Evolutionary conservation across 108 stramenopile species (phyloP), one percentile per base, ranked within the genome.

Genomic region (Heterococcus sp.): DNA sequence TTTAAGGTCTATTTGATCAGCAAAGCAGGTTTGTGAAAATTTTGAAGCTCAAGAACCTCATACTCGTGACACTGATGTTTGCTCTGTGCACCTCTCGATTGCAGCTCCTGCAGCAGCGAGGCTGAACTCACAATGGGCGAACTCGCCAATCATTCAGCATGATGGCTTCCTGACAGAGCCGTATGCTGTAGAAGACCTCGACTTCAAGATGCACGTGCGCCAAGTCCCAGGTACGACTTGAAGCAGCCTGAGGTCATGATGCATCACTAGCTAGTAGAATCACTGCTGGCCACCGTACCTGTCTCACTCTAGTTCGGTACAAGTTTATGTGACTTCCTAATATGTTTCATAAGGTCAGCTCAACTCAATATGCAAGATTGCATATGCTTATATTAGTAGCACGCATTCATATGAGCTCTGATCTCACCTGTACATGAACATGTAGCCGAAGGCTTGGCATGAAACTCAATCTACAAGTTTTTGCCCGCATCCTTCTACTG

Each of bases 141-240:
- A 81, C 40, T 81, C 79, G 2, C 65, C 79, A 33, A 75, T 71
- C 38, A 84, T 84, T 31, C 64, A 70, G 70, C 65, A 39, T 64
- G 83, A 75, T 35, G 84, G 84, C 0, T 84, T 84, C 76, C 65
- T 84, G 65, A 72, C 72, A 58, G 71, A 84, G 27, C 46, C 37
- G 35, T 84, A 66, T 35, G 32, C 76, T 21, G 76, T 84, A 4
- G 71, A 84, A 14, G 75, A 71, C 11, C 31, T 76, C 2, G 37
- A 63, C 39, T 27, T 67, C 35, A 63, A 78, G 65, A 84, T 84
- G 84, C 76, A 63, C 35, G 84, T 84, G 58, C 64, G 84, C 30
- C 84, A 84, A 75, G 83, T 84, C 74, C 87, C 87, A 3, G 71
- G 63, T 21, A 28, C 11, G 26, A 75, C 2, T n/a, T 33, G 28